phyloP scores from a whole-genome alignment of 202 grass and related monocot species.

The Panicum hallii region DNA sequence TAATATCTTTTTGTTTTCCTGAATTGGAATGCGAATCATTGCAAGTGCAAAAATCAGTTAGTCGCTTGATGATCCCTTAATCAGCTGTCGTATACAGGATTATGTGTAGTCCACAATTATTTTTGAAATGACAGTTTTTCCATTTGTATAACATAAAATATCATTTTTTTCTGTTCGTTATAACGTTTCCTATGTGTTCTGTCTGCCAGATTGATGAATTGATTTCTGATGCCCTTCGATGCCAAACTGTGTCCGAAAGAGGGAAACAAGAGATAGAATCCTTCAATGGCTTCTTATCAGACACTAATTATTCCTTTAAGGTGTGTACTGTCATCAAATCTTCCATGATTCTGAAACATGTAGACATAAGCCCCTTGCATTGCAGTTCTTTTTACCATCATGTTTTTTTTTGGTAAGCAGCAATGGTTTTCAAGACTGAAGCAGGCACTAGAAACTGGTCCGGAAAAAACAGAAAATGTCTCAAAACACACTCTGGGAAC shows the following conservation, averaged over 20 bases:
- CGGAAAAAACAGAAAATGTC: constrained; percentile 33
- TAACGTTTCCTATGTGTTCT: constrained; percentile 28
- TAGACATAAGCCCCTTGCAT: neutral
- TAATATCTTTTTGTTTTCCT: neutral
- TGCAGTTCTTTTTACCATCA: constrained; percentile 16
- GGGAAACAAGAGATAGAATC: constrained; percentile 72
- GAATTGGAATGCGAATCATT: neutral
- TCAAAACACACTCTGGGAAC: constrained; percentile 22
- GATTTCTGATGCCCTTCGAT: constrained; percentile 58
- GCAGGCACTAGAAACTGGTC: constrained; percentile 58
- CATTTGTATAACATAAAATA: neutral
- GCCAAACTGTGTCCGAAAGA: constrained; percentile 53
- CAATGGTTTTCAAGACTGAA: constrained; percentile 78
- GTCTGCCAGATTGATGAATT: constrained; percentile 71
- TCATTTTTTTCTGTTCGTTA: constrained; percentile 33
- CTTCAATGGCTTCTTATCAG: constrained; percentile 66
- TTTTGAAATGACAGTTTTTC: neutral
- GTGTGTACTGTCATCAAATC: constrained; percentile 47
- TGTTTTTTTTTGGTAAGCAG: constrained; percentile 50
- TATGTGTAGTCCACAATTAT: neutral
- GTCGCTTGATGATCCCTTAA: neutral
- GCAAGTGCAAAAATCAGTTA: neutral
- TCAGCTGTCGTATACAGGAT: neutral
- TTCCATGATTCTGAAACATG: constrained; percentile 22
- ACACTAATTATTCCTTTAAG: constrained; percentile 77